A percentile compares a stretch with the other conserved stretches of the same genome.
These are phyloP conservation scores for Penicillium bialowiezense DNA, from an alignment of 495 filamentous ascomycete genomes.

Conservation along the genomic window DNA sequence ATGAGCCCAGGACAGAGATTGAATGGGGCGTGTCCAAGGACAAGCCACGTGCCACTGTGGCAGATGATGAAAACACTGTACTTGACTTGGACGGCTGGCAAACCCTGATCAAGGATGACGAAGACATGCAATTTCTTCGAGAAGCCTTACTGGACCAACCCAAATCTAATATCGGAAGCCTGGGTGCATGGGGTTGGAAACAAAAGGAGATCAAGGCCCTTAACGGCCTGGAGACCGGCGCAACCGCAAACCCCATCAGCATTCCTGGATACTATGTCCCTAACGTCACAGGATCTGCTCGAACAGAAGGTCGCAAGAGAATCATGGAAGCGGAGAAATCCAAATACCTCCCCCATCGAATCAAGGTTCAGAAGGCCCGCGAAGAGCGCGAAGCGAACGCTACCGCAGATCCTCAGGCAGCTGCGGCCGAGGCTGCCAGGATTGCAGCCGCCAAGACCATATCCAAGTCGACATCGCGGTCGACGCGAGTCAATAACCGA, in stretches of 20 bases:
- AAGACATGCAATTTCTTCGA: constrained; percentile 63
- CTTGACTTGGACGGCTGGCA: constrained; percentile 80
- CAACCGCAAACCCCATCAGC: constrained; percentile 48
- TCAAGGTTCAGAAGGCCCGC: constrained; percentile 85
- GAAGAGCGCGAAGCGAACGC: constrained; percentile 83
- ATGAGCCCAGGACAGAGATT: constrained; percentile 44
- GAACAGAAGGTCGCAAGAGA: constrained; percentile 90
- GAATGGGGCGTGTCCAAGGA: constrained; percentile 60
- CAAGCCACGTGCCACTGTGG: constrained; percentile 60
- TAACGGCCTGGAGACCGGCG: constrained; percentile 57
- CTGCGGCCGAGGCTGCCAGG: constrained; percentile 64
- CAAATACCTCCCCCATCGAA: constrained; percentile 94
- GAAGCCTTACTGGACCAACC: constrained; percentile 46
- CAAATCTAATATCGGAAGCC: constrained; percentile 57
- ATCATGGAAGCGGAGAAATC: constrained; percentile 96
- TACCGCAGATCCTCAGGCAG: constrained; percentile 65
- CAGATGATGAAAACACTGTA: constrained; percentile 63
- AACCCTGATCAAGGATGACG: constrained; percentile 72
- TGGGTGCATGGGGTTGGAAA: constrained; percentile 81
- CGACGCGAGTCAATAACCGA: constrained; percentile 91
- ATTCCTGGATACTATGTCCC: constrained; percentile 91
- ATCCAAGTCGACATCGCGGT: constrained; percentile 75
- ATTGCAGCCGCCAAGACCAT: constrained; percentile 75
- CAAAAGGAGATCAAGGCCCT: constrained; percentile 86
- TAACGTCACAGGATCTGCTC: constrained; percentile 77